Evolutionary conservation across 1,284 basidiomycete species (phyloP).

Genomic region (Takashimella koratensis): DNA sequence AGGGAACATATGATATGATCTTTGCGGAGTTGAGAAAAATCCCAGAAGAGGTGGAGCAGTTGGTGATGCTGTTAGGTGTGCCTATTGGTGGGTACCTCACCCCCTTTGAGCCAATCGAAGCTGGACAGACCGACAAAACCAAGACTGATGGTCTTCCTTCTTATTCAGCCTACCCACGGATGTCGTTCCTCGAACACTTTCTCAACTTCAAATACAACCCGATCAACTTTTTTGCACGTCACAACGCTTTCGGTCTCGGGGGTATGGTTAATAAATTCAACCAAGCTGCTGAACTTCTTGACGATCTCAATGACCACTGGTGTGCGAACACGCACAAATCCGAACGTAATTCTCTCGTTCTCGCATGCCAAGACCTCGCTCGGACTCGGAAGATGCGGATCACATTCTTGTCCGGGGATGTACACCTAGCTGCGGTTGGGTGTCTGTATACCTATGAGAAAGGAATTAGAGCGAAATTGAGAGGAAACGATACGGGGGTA

Average conservation of each 20-base stretch:
- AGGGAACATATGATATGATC: slow-evolving; percentile 64
- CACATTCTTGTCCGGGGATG: slow-evolving; percentile 84
- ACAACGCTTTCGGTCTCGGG: slow-evolving; percentile 58
- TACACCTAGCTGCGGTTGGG: slow-evolving; percentile 82
- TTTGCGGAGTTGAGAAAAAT: slow-evolving; percentile 61
- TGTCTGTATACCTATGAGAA: slow-evolving; percentile 60
- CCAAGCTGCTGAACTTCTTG: slow-evolving; percentile 80
- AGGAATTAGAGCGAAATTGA: slow-evolving; percentile 8
- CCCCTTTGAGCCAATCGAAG: background rate
- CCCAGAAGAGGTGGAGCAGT: slow-evolving; percentile 67
- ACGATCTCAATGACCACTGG: slow-evolving; percentile 93
- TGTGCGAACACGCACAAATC: slow-evolving; percentile 77
- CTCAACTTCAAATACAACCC: slow-evolving; percentile 80
- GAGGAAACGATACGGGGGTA: slow-evolving; percentile 5
- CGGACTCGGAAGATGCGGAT: slow-evolving; percentile 62
- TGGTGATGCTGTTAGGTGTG: slow-evolving; percentile 72
- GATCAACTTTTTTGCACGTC: slow-evolving; percentile 62
- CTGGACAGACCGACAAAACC: too few species aligned
- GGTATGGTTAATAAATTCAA: slow-evolving; percentile 88
- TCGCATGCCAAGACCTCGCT: slow-evolving; percentile 70
- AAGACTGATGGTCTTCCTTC: too few species aligned
- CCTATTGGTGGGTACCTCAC: slow-evolving; percentile 25
- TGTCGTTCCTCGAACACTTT: slow-evolving; percentile 71
- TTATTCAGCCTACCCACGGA: slow-evolving; percentile 81
- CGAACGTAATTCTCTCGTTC: slow-evolving; percentile 87